These are phyloP conservation scores for Colletotrichum phormii DNA, from an alignment of 2,329 filamentous ascomycete species.

Conservation along the genomic window DNA sequence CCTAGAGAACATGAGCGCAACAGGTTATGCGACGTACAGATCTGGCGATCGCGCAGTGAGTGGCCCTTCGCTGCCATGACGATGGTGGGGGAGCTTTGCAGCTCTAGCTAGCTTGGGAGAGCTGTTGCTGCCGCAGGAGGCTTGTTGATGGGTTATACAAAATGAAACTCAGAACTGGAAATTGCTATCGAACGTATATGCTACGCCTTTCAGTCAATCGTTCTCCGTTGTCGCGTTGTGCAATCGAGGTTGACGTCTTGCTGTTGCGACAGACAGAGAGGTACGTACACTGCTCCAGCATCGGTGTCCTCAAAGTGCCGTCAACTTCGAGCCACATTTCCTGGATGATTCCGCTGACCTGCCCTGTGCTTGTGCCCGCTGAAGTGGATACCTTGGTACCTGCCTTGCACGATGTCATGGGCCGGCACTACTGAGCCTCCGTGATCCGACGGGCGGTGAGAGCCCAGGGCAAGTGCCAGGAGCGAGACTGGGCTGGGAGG, in stretches of 20 bases:
- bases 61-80: slow-evolving; percentile 60
- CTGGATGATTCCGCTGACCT: slow-evolving; percentile 21
- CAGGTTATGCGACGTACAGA: slow-evolving; percentile 49
- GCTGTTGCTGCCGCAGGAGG: not conserved
- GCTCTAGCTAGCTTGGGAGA: slow-evolving; percentile 34
- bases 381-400: not conserved
- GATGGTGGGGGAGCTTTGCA: slow-evolving; percentile 36
- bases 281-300: slow-evolving; percentile 36
- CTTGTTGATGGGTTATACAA: slow-evolving; percentile 9
- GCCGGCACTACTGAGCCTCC: slow-evolving; percentile 24
- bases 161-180: not conserved
- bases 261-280: slow-evolving; percentile 28
- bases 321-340: slow-evolving; percentile 33
- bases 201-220: slow-evolving; percentile 11
- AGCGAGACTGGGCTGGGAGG: not conserved
- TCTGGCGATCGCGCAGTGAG: slow-evolving; percentile 63
- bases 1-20: not conserved
- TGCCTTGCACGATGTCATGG: slow-evolving; percentile 22
- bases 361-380: slow-evolving; percentile 19
- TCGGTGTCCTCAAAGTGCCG: slow-evolving; percentile 36
- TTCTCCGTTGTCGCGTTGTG: slow-evolving; percentile 6
- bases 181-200: slow-evolving; percentile 3
- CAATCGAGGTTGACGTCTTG: slow-evolving; percentile 19
- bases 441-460: slow-evolving; percentile 19
- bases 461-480: not conserved